A percentile compares a stretch with the other conserved stretches of the same genome.
phyloP scores from a whole-genome alignment of 495 filamentous ascomycete genomes.

The Neurospora tetraspora region DNA sequence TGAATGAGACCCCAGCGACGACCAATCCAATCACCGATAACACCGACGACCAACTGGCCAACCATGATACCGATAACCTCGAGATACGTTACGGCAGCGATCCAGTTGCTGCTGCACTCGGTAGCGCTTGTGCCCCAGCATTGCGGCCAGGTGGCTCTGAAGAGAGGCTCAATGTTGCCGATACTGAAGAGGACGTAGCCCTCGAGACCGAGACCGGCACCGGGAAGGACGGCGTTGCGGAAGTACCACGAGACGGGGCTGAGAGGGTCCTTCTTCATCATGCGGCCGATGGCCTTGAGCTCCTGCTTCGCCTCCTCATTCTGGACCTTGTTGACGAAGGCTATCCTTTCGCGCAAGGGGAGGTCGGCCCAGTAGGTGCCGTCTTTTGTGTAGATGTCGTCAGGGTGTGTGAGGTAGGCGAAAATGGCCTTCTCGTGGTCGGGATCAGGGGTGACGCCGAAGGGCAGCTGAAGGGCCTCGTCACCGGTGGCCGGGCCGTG shows the following conservation, averaged over 20 bases:
- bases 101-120: constrained; percentile 64
- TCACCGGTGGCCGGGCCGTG: constrained; percentile 37
- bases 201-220: constrained; percentile 80
- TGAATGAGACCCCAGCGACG: constrained; percentile 88
- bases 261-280: constrained; percentile 73
- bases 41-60: constrained; percentile 69
- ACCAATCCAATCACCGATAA: constrained; percentile 57
- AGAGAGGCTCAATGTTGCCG: constrained; percentile 73
- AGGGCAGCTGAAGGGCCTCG: constrained; percentile 11
- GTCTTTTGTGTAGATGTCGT: constrained; percentile 70
- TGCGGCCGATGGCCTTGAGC: constrained; percentile 52
- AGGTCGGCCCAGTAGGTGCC: constrained; percentile 89
- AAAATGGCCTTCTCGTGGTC: constrained; percentile 62
- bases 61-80: constrained; percentile 84
- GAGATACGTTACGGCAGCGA: constrained; percentile 69
- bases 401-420: constrained; percentile 61
- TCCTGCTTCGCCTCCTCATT: constrained; percentile 54
- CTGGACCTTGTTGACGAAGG: constrained; percentile 64
- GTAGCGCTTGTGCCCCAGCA: constrained; percentile 57
- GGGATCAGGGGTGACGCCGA: constrained; percentile 33
- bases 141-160: constrained; percentile 51
- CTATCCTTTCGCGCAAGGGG: constrained; percentile 49
- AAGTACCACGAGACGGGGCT: constrained; percentile 75
- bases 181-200: constrained; percentile 94
- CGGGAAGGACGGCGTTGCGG: constrained; percentile 77